Evolutionary conservation across 2,329 filamentous ascomycete species (phyloP), one percentile per base, ranked within the genome.

Genomic region (Aspergillus oerlinghausenensis): DNA sequence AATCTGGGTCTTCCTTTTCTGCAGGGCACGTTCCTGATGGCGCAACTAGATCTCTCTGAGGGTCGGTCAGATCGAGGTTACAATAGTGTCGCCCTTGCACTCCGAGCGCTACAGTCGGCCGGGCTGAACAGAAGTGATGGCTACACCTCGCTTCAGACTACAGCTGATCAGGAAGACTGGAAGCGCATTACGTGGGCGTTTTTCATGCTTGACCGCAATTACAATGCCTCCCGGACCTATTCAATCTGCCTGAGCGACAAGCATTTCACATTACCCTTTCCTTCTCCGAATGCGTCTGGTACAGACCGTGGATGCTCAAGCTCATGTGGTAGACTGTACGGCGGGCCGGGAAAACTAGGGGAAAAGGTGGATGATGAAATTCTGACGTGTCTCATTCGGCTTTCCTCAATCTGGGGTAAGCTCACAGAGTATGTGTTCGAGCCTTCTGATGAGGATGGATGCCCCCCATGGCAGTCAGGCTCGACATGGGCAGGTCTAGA

Each of bases 201-300:
- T 43, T 67, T 67, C 40, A 67, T 67, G 61, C 58, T 67, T 19
- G 65, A 67, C 50, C 63, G 65, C 51, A 62, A 56, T 4, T 67
- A 67, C 29, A 65, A 65, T 38, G 63, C 65, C 7, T 67, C 65
- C 2, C 59, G 64, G 17, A 64, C 60, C 25, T 67, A 67, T 35
- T 67, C 65, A 1, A 21, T 66, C 0, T 66, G 63, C 42, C 64
- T 67, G 1, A 55, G 63, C 1, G 64, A 67, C 32, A 67, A 65
- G 19, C 62, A 65, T 23, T 67, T 67, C 40, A 65, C 61, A 2
- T 49, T 67, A 4, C 48, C 58, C 1, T 67, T 66, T 49, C 65
- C 65, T 5, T 49, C 54, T 3, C 35, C 50, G 1, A 38, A 55
- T 10, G 45, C 40, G 3, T 40, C 54, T 4, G 52, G 23, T 4